Conservation (phyloP, 495 filamentous ascomycete species). For the Chaetomium tenue region DNA sequence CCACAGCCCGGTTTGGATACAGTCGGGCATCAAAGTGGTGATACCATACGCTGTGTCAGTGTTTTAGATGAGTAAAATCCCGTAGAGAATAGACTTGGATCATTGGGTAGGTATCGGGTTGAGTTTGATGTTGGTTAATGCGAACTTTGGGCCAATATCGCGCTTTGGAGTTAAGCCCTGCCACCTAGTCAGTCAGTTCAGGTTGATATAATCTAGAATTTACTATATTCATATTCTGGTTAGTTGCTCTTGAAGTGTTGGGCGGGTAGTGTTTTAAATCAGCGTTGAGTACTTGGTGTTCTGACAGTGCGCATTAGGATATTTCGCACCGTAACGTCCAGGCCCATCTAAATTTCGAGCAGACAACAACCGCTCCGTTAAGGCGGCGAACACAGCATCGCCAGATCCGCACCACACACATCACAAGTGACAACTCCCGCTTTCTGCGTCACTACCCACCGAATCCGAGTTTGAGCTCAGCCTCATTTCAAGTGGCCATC, state of each 20-base stretch:
- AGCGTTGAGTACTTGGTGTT: too few relatives aligned
- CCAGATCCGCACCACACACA: conserved; percentile 7
- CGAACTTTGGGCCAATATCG: too few relatives aligned
- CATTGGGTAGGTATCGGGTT: background rate
- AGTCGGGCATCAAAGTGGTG: background rate
- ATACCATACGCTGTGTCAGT: background rate
- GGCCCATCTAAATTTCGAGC: conserved; percentile 1
- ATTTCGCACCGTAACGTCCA: conserved; percentile 14
- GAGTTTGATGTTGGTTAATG: background rate
- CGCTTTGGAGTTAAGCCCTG: too few relatives aligned
- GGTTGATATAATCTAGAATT: too few relatives aligned
- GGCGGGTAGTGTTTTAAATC: too few relatives aligned
- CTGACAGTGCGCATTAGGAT: background rate
- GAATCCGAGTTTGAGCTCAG: background rate
- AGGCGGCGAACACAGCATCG: conserved; percentile 1
- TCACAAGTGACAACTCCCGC: background rate
- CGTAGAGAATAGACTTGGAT: background rate
- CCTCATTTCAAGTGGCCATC: background rate
- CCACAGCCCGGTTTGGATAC: background rate
- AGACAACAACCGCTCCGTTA: background rate
- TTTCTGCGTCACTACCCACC: background rate
- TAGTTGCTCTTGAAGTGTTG: background rate
- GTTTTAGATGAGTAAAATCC: background rate
- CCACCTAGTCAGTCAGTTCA: too few relatives aligned
- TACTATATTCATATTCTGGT: too few relatives aligned